These are phyloP conservation scores for Blastocystis sp. DNA, from an alignment of 352 stramenopile species.

Conservation along the genomic window DNA sequence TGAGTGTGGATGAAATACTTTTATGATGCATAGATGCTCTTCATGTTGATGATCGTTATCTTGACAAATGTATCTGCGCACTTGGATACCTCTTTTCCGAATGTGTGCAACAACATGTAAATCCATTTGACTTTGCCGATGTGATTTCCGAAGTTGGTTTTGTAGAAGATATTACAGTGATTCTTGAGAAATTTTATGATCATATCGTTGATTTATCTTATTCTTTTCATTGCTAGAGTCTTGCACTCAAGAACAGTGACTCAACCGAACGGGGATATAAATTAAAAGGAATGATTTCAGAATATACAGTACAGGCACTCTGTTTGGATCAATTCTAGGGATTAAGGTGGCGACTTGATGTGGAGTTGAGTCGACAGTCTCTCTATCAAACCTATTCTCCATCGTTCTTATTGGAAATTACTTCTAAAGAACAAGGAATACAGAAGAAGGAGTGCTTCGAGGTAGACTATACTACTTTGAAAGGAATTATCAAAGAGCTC, in stretches of 20 bases:
- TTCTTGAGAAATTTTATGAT: slow-evolving; percentile 46
- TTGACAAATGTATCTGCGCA: slow-evolving; percentile 16
- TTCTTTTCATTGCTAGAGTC: neutral
- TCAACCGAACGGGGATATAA: neutral
- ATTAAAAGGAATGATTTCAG: neutral
- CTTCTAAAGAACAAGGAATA: neutral
- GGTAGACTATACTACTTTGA: neutral
- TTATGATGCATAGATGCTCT: neutral
- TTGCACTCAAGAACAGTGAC: neutral
- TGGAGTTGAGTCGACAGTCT: slow-evolving; percentile 22
- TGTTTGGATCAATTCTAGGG: neutral
- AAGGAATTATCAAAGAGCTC: neutral
- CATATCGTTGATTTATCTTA: neutral
- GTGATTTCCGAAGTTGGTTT: neutral
- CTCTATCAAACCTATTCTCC: neutral
- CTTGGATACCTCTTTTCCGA: slow-evolving; percentile 44
- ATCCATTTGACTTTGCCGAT: slow-evolving; percentile 40
- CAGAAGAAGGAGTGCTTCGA: slow-evolving; percentile 36
- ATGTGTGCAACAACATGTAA: slow-evolving; percentile 24
- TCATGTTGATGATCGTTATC: neutral
- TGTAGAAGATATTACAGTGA: neutral
- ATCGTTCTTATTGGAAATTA: slow-evolving; percentile 29
- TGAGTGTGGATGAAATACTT: neutral
- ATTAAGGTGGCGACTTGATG: slow-evolving; percentile 31
- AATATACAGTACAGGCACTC: neutral